Conservation (phyloP, 768 basidiomycete species). For the Hydnomerulius pinastri region DNA sequence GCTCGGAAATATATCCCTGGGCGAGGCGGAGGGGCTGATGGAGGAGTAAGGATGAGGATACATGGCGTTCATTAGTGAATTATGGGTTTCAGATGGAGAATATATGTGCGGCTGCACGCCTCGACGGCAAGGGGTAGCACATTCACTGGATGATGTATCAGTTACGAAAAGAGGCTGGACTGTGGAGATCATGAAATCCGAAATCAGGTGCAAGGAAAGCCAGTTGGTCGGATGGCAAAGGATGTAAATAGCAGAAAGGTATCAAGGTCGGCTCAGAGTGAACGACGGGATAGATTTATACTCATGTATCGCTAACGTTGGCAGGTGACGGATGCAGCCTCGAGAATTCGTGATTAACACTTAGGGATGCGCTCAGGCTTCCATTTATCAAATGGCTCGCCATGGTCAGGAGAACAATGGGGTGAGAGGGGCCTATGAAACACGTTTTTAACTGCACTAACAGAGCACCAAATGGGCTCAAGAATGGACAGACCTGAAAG, state of each 20-base stretch:
- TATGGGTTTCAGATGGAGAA: slow-evolving; percentile 26
- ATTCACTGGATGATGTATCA: slow-evolving; percentile 24
- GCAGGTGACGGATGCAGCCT: slow-evolving; percentile 30
- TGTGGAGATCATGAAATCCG: slow-evolving; percentile 33
- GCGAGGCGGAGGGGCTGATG: slow-evolving; percentile 19
- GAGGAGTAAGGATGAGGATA: slow-evolving; percentile 25
- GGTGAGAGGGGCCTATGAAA: slow-evolving; percentile 29
- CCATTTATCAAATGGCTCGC: slow-evolving; percentile 35
- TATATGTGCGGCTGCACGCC: slow-evolving; percentile 33
- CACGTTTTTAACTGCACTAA: slow-evolving; percentile 31
- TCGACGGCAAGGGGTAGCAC: slow-evolving; percentile 11
- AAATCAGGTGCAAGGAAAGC: slow-evolving; percentile 23
- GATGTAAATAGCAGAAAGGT: slow-evolving; percentile 20
- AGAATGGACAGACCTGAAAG: slow-evolving; percentile 30
- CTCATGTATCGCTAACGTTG: slow-evolving; percentile 31
- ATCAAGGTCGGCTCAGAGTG: slow-evolving; percentile 27
- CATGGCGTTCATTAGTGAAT: slow-evolving; percentile 24
- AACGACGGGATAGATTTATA: slow-evolving; percentile 32
- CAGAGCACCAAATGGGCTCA: slow-evolving; percentile 11
- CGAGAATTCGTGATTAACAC: slow-evolving; percentile 26
- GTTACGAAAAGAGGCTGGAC: slow-evolving; percentile 29
- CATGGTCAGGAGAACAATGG: slow-evolving; percentile 24
- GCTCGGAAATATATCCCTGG: slow-evolving; percentile 22
- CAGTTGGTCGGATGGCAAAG: slow-evolving; percentile 19
- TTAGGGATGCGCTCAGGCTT: slow-evolving; percentile 32